Evolutionary conservation across 768 basidiomycete genomes (phyloP).

Genomic region (Boletales sp.): DNA sequence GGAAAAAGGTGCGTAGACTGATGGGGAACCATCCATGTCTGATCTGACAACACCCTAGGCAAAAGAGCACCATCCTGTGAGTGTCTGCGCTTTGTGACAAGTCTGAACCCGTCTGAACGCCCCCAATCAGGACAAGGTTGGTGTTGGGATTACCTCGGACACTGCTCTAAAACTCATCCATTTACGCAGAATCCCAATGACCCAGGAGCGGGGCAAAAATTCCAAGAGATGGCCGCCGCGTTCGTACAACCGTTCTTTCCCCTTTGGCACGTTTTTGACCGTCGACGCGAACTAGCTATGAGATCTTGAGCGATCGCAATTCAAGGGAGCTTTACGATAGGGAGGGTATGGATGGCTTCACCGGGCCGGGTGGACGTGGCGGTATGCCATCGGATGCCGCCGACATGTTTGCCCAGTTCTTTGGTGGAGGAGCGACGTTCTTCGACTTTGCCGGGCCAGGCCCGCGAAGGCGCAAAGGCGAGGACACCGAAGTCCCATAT

Average conservation of each 20-base stretch:
- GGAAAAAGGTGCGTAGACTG: constrained; percentile 66
- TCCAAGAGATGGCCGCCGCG: constrained; percentile 89
- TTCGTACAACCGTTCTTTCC: constrained; percentile 37
- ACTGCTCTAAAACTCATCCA: not conserved
- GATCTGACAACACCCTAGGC: constrained; percentile 49
- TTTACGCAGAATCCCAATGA: constrained; percentile 76
- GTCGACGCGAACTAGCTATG: constrained; percentile 53
- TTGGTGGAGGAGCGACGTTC: constrained; percentile 51
- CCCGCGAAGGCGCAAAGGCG: constrained; percentile 51
- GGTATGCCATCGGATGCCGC: constrained; percentile 46
- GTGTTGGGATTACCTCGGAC: constrained; percentile 3
- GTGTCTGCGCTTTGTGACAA: constrained; percentile 17
- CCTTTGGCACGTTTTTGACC: constrained; percentile 3
- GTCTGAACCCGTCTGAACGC: not conserved
- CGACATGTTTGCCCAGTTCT: constrained; percentile 77
- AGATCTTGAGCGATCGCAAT: constrained; percentile 71
- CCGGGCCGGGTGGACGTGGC: constrained; percentile 43
- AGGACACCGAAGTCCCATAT: constrained; percentile 75
- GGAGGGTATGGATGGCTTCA: constrained; percentile 67
- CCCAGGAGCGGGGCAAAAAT: constrained; percentile 75
- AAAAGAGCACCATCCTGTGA: constrained; percentile 83
- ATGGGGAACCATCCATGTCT: not conserved
- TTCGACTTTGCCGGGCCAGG: constrained; percentile 63
- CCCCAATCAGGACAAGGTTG: constrained; percentile 62
- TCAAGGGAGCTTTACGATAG: constrained; percentile 69